Evolutionary conservation across 164 flowering plant genomes (phyloP), one percentile per base, ranked within the genome.

Genomic region (Aristolochia californica): DNA sequence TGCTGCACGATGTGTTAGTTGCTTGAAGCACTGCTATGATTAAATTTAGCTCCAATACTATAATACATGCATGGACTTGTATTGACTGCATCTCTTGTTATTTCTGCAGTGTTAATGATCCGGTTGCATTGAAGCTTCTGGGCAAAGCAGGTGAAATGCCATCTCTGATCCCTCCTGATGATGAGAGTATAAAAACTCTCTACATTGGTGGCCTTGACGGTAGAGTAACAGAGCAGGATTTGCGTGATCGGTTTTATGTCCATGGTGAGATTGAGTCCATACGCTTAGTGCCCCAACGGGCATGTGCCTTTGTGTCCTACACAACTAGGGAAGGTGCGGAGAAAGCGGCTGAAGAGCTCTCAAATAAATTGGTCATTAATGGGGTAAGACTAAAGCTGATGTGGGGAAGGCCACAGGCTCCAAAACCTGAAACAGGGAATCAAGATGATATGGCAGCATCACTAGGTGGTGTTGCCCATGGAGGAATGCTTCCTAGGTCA

Each of bases 121-220:
- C 99, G 2, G 97, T 87, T 59, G 99, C 99, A 30, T 5, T 79
- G 71, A 93, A 89, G 71, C 82, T 93, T 44, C 87, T 93, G 30
- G 75, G 67, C 68, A 93, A 89, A 78, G 97, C 99, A 18, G 97
- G 95, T 53, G 99, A 89, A 53, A 93, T 89, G 96, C 85, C 94
- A 2, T 74, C 96, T 0, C 64, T 89, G 48, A 91, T 75, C 45
- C 74, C 97, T 26, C 99, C 99, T 2, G 94, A 85, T 14, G 96
- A 89, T 61, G 88, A 89, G 76, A 80, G 90, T 74, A 85, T 93
- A 40, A 87, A 73, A 76, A 93, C 99, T 21, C 84, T 93, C 1
- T 93, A 89, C 59, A 82, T 93, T 15, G 97, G 99, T 54, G 97
- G 99, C 30, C 82, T 93, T 45, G 91, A 93, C 64, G 81, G 76